Conservation (phyloP, 169 alveolate species). For the Babesia divergens region DNA sequence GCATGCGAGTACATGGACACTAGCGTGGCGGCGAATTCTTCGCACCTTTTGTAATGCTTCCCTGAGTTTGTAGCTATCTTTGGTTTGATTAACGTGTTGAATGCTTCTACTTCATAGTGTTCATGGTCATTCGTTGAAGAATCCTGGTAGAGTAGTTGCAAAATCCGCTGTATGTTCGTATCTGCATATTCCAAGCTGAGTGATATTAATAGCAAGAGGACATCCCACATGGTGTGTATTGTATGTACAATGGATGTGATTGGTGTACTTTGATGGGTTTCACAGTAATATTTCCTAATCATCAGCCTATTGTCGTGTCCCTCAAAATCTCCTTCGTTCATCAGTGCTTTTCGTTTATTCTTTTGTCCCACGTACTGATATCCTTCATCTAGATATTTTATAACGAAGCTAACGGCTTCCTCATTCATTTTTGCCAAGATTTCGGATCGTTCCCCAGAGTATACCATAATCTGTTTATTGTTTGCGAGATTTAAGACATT, state of each 20-base stretch:
- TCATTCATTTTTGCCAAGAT: not conserved
- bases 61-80: not conserved
- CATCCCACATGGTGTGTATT: slow-evolving; percentile 18
- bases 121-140: not conserved
- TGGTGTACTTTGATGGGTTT: not conserved
- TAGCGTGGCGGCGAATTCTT: slow-evolving; percentile 13
- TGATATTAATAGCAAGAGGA: slow-evolving; percentile 6
- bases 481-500: not conserved
- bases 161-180: slow-evolving; percentile 7
- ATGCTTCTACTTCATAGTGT: not conserved
- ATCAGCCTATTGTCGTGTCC: not conserved
- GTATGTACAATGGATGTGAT: not conserved
- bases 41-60: not conserved
- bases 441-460: slow-evolving; percentile 14
- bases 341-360: not conserved
- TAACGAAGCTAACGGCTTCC: not conserved
- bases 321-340: not conserved
- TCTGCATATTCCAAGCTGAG: slow-evolving; percentile 39
- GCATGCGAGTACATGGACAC: slow-evolving; percentile 28
- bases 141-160: slow-evolving; percentile 31
- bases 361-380: not conserved
- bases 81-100: slow-evolving; percentile 1
- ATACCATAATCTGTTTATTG: slow-evolving; percentile 10
- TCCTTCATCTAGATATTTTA: not conserved
- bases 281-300: not conserved